Conservation (phyloP, 345 rosid species). For the Heritiera littoralis region DNA sequence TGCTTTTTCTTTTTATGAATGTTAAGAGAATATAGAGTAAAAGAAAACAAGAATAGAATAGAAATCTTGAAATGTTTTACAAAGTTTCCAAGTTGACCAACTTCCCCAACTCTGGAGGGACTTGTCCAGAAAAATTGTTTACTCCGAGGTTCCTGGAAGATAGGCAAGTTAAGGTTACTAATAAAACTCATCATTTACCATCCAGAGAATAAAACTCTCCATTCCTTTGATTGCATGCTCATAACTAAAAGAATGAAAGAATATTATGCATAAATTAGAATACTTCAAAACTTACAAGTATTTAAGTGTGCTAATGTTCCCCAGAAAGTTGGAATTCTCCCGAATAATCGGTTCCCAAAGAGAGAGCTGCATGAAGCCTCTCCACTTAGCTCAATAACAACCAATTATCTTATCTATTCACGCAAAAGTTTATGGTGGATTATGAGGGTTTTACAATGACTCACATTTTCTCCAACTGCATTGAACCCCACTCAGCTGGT, state of each 20-base stretch:
- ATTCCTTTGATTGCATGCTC: neutral
- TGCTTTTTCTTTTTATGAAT: neutral
- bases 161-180: neutral
- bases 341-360: conserved; percentile 55
- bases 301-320: conserved; percentile 47
- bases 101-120: conserved; percentile 59
- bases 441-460: conserved; percentile 14
- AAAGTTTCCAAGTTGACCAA: conserved; percentile 44
- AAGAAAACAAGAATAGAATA: neutral
- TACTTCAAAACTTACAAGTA: conserved; percentile 40
- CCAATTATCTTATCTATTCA: conserved; percentile 7
- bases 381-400: neutral
- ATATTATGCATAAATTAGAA: conserved; percentile 1
- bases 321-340: conserved; percentile 54
- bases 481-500: conserved; percentile 60
- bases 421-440: conserved; percentile 11
- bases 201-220: neutral
- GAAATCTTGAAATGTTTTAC: conserved; percentile 39
- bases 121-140: conserved; percentile 54
- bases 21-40: neutral
- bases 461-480: conserved; percentile 49
- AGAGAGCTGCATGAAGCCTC: conserved; percentile 37
- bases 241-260: neutral
- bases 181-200: neutral
- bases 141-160: conserved; percentile 57